Evolutionary conservation across 768 basidiomycete genomes (phyloP), one percentile per base, ranked within the genome.

Genomic region (Amanita inopinata): DNA sequence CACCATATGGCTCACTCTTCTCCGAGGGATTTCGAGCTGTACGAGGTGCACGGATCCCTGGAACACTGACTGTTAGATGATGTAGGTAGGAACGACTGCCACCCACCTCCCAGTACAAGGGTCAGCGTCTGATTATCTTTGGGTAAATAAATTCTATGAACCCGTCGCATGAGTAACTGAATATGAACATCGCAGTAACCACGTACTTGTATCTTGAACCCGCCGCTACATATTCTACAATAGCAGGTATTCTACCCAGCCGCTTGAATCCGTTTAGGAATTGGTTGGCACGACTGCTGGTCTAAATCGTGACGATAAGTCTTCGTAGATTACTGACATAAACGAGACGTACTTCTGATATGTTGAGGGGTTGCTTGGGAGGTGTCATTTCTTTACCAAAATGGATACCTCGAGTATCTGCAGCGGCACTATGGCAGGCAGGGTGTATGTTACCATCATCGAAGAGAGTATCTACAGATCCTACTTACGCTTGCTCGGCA

Each of bases 131-230:
- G 88, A 59, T 94, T 94, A 53, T 96, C 92, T 59, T 86, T 91
- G 0, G 88, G 87, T 25, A 92, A 69, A 54, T 79, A 74, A 17
- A 99, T 71, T 56, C 87, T 90, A 36, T 15, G 12, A 14, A 34
- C 41, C n/a, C 12, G 49, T 18, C 33, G 36, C 38, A 35, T 25
- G 4, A n/a, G 24, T 25, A 31, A 34, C 20, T 24, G n/a, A 28
- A 31, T 22, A 15, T 27, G 45, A 11, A 38, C 24, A 43, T 8
- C 15, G 27, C 17, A 28, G 49, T 20, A 14, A 59, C 66, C 23
- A 44, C n/a, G n/a, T n/a, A 88, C 90, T 92, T 99, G 79, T 93
- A 98, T 40, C 94, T 78, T 8, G 93, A 96, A 19, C 93, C 94
- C 25, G 90, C 78, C 31, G 92, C 80, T 40, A 97, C 91, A 56